These are phyloP conservation scores for Penicillium cosmopolitanum DNA, from an alignment of 495 filamentous ascomycete genomes.

Conservation along the genomic window DNA sequence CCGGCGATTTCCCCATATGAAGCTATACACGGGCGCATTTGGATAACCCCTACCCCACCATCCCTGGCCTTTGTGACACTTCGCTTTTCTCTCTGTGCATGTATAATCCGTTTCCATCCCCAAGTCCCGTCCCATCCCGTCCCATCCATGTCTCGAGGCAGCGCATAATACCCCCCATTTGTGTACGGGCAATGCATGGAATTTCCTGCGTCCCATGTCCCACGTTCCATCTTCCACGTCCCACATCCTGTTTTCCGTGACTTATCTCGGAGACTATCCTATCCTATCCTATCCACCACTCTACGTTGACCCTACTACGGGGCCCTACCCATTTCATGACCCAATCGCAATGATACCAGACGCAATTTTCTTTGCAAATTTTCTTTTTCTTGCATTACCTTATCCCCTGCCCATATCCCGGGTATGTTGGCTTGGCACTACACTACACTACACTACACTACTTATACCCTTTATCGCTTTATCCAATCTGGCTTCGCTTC, in stretches of 20 bases:
- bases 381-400: background rate
- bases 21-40: constrained; percentile 6
- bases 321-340: constrained; percentile 14
- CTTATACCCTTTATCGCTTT: constrained; percentile 22
- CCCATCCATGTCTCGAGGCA: background rate
- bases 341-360: constrained; percentile 26
- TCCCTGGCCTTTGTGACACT: background rate
- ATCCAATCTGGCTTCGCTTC: too few species aligned
- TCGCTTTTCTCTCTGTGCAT: constrained; percentile 5
- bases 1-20: background rate
- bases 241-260: background rate
- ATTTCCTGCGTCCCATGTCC: background rate
- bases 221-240: background rate
- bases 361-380: constrained; percentile 10
- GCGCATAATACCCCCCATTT: background rate
- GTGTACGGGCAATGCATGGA: background rate
- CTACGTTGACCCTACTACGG: too few species aligned
- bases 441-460: background rate
- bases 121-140: background rate
- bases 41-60: background rate
- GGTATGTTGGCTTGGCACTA: constrained; percentile 3
- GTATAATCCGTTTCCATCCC: constrained; percentile 1
- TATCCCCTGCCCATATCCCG: too few species aligned
- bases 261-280: too few species aligned
- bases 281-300: too few species aligned